A percentile compares a stretch with the other conserved stretches of the same genome.
Conservation (phyloP, 2,329 filamentous ascomycete species). For the Ophiostoma quercus region DNA sequence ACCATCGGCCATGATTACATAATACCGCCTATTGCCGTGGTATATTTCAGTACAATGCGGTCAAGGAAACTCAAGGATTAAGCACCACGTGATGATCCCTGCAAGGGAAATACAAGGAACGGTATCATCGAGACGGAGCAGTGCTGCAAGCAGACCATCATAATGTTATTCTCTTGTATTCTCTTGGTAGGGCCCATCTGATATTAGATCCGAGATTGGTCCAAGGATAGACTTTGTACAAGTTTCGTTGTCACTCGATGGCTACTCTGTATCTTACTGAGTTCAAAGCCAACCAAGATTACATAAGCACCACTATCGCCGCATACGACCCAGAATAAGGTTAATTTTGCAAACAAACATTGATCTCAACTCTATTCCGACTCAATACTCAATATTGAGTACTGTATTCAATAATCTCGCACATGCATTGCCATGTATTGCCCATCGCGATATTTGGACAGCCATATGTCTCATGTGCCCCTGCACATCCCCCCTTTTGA, state of each 20-base stretch:
- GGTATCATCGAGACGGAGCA: background rate
- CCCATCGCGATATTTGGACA: background rate
- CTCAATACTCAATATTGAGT: too few relatives aligned
- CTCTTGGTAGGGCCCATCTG: background rate
- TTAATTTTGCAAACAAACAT: background rate
- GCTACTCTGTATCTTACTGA: too few relatives aligned
- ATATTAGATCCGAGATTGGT: background rate
- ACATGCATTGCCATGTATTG: background rate
- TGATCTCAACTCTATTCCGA: background rate
- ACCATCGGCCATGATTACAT: background rate
- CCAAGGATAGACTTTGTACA: background rate
- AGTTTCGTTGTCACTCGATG: background rate
- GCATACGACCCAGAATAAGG: background rate
- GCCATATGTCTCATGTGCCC: background rate
- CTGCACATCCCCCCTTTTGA: slow-evolving; percentile 12
- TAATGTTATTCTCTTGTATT: background rate
- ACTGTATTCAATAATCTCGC: background rate
- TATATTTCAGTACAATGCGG: background rate
- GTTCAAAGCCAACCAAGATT: background rate
- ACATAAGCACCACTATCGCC: background rate
- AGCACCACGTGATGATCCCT: slow-evolving; percentile 3
- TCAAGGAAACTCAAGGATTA: too few relatives aligned
- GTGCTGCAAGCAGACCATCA: slow-evolving; percentile 1
- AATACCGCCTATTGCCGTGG: background rate
- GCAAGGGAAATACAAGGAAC: background rate